A percentile compares a stretch with the other conserved stretches of the same genome.
These are phyloP conservation scores for Chrysopogon serrulatus DNA, from an alignment of 176 grass and related monocot species.

Conservation along the genomic window DNA sequence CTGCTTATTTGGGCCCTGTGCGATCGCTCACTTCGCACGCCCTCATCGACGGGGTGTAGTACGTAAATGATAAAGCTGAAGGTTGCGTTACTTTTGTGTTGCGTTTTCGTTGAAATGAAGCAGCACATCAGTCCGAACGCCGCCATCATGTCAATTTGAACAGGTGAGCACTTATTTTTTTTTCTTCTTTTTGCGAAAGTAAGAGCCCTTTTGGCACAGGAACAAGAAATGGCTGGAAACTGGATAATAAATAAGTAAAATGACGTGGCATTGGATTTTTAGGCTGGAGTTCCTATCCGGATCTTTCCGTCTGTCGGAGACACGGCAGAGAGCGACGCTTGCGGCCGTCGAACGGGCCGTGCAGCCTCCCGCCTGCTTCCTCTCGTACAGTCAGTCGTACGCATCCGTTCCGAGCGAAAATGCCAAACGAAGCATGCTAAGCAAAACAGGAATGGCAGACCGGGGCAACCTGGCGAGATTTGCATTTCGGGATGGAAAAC, in stretches of 20 bases:
- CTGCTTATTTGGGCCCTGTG: too few species aligned
- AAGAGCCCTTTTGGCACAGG: not conserved
- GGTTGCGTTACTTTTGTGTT: not conserved
- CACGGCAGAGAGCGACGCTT: not conserved
- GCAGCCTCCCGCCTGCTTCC: not conserved
- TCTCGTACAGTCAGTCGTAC: too few species aligned
- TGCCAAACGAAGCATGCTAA: not conserved
- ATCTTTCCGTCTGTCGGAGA: not conserved
- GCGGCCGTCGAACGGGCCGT: not conserved
- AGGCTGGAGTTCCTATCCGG: constrained; percentile 10
- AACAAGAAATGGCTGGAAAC: not conserved
- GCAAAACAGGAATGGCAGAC: not conserved
- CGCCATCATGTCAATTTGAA: not conserved
- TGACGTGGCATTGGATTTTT: not conserved
- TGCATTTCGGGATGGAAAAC: not conserved
- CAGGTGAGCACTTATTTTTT: too few species aligned
- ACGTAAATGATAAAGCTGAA: not conserved
- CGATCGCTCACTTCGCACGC: too few species aligned
- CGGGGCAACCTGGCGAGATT: not conserved
- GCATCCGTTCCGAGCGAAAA: not conserved
- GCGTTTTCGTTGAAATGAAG: not conserved
- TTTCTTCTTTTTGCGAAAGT: too few species aligned
- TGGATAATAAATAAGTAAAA: not conserved
- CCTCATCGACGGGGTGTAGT: too few species aligned
- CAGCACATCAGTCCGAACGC: not conserved